A percentile compares a stretch with the other conserved stretches of the same genome.
Conservation (phyloP, 2,329 filamentous ascomycete genomes). For the Rhytidhysteron rufulum region DNA sequence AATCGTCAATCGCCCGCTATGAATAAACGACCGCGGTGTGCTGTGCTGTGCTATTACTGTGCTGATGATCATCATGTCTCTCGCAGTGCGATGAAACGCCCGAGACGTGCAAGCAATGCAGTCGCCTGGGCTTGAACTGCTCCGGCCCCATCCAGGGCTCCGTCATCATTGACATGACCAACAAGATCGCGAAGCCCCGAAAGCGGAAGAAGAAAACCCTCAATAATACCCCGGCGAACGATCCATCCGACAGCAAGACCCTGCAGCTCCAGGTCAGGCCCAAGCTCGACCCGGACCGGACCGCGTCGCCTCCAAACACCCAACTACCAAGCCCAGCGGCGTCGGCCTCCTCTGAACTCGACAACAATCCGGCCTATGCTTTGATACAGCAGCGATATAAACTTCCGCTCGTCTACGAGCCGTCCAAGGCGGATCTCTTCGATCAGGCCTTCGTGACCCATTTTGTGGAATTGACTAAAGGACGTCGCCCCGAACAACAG, state of each 20-base stretch:
- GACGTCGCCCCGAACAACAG: conserved; percentile 11
- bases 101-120: conserved; percentile 24
- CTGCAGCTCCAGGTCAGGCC: conserved; percentile 2
- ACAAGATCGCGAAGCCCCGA: conserved; percentile 24
- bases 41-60: background rate
- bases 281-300: conserved; percentile 5
- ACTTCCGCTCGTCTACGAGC: conserved; percentile 21
- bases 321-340: too few species aligned
- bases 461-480: conserved; percentile 25
- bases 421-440: conserved; percentile 20
- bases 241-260: conserved; percentile 2
- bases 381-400: conserved; percentile 22
- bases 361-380: conserved; percentile 16
- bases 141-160: conserved; percentile 28
- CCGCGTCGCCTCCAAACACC: background rate
- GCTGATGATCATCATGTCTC: too few species aligned
- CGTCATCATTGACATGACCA: conserved; percentile 34
- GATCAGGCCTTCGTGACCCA: conserved; percentile 27
- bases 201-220: conserved; percentile 20
- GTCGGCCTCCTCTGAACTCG: background rate
- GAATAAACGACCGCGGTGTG: too few species aligned
- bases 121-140: conserved; percentile 24
- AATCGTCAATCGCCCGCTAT: too few species aligned
- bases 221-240: conserved; percentile 2
- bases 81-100: conserved; percentile 33